Evolutionary conservation across 768 basidiomycete species (phyloP), one percentile per base, ranked within the genome.

Genomic region (Trametes coccinea): DNA sequence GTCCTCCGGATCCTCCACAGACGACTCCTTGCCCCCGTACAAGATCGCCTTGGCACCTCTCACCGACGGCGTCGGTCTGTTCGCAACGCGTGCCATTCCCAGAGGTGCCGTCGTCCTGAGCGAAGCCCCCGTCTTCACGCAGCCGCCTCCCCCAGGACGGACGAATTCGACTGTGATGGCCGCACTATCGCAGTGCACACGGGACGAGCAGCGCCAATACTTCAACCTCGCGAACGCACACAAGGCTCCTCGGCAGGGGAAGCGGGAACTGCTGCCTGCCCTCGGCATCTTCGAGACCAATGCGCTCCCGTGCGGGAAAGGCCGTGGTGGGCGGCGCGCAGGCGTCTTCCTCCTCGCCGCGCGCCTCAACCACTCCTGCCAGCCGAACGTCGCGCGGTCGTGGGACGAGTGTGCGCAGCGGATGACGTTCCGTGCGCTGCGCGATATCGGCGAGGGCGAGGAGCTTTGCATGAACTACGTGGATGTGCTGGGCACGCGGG

Each of bases 311-410:
- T 71, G 63, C 61, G 63, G 43, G 49, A 53, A 41, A 46, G 48
- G 11, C 43, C 55, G 50, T 50, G 62, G 50, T 22, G 39, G 27
- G n/a, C 17, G 53, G 6, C 43, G 31, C 60, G 56, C 52, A 27
- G 73, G 72, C 11, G 46, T 74, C 16, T 74, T 74, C 65, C 61
- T 73, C n/a, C 55, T 63, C 41, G 70, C 65, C 1, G 64, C 72
- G 16, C 66, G 71, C 29, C 66, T 74, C 45, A 74, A 74, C 55
- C 69, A 69, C 40, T 71, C 72, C n/a, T 74, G 73, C 56, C 60
- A 64, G 30, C 72, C 73, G 8, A 74, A 74, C 63, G 60, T 72
- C 40, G 65, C 57, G 46, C 66, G 64, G 17, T 53, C 46, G 27
- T 74, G 73, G 73, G 69, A 73, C 50, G 52, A 59, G 13, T 46